Conservation (phyloP, 2,329 filamentous ascomycete species). For the Dothideomycetidae sp. region DNA sequence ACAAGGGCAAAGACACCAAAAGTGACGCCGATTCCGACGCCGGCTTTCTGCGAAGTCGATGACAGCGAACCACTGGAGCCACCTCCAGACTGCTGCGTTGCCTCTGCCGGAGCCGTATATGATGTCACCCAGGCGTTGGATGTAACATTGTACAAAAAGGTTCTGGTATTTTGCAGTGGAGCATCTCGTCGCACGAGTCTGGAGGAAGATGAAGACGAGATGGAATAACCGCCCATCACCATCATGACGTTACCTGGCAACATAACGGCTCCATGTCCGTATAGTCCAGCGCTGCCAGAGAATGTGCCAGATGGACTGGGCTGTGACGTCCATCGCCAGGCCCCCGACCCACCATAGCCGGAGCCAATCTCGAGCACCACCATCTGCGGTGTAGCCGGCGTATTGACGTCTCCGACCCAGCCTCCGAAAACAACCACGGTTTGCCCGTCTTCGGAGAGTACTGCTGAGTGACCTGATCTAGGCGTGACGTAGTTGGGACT, state of each 20-base stretch:
- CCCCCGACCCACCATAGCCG: conserved; percentile 47
- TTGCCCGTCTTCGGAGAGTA: conserved; percentile 63
- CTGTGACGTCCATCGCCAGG: conserved; percentile 54
- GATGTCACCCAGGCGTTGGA: conserved; percentile 43
- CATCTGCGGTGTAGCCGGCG: conserved; percentile 68
- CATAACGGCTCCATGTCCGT: conserved; percentile 48
- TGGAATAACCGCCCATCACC: conserved; percentile 44
- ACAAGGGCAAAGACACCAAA: conserved; percentile 30
- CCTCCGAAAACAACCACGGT: conserved; percentile 73
- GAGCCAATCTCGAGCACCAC: conserved; percentile 61
- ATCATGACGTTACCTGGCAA: conserved; percentile 48
- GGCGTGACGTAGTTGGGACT: conserved; percentile 51
- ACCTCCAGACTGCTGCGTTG: conserved; percentile 14
- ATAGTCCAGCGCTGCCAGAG: conserved; percentile 39
- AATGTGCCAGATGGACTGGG: conserved; percentile 29
- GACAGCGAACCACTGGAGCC: conserved; percentile 25
- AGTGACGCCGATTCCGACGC: conserved; percentile 31
- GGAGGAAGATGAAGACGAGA: conserved; percentile 25
- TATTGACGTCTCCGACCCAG: conserved; percentile 73
- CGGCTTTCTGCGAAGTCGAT: conserved; percentile 32
- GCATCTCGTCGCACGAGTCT: conserved; percentile 24
- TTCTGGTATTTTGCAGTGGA: conserved; percentile 28
- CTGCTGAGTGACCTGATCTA: conserved; percentile 75
- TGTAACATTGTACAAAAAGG: conserved; percentile 47
- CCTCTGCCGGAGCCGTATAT: conserved; percentile 32